Conservation (phyloP, 2,329 filamentous ascomycete genomes). For the Ophiostoma quercus region DNA sequence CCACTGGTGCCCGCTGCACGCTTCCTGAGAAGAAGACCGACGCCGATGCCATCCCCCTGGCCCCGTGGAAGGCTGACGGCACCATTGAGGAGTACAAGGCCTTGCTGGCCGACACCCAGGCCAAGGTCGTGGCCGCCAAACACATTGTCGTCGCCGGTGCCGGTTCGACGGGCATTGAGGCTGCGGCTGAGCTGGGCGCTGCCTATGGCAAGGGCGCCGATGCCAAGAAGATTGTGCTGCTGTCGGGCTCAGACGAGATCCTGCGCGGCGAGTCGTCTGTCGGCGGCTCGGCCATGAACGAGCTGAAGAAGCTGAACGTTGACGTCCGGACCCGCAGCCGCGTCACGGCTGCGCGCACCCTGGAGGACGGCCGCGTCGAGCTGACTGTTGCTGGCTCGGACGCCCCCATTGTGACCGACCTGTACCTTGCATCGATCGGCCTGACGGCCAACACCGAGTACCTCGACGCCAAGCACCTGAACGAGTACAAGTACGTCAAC, state of each 20-base stretch:
- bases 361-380: constrained; percentile 44
- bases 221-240: constrained; percentile 43
- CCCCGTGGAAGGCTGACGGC: constrained; percentile 49
- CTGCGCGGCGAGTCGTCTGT: constrained; percentile 44
- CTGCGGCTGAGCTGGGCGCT: constrained; percentile 50
- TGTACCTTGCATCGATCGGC: constrained; percentile 50
- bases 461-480: constrained; percentile 43
- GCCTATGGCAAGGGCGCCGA: constrained; percentile 37
- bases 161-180: constrained; percentile 52
- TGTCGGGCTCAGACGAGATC: constrained; percentile 42
- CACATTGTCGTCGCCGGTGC: constrained; percentile 54
- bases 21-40: constrained; percentile 31
- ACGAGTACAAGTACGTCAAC: constrained; percentile 42
- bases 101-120: constrained; percentile 40
- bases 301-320: constrained; percentile 52
- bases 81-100: constrained; percentile 42
- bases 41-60: constrained; percentile 30
- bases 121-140: constrained; percentile 41
- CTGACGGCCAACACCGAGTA: constrained; percentile 52
- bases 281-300: constrained; percentile 38
- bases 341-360: constrained; percentile 36
- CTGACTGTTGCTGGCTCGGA: constrained; percentile 43
- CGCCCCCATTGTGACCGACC: constrained; percentile 47
- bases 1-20: constrained; percentile 45
- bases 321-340: constrained; percentile 41